Base-by-base conservation (phyloP, 1,284 basidiomycete species). In the Calocybe gambosa region DNA sequence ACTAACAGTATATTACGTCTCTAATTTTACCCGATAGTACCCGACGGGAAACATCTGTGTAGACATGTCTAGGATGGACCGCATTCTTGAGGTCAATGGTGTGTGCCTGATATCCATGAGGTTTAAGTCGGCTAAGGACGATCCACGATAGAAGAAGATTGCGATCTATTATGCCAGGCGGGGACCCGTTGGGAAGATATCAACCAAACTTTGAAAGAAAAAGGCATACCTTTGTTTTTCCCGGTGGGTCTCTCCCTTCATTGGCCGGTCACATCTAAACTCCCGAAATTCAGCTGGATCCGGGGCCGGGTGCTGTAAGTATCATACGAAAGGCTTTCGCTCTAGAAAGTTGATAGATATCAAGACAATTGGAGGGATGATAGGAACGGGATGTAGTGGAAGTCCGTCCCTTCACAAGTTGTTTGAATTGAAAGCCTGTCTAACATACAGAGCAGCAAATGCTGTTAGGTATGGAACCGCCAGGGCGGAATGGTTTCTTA, bases 151-250 rank as follows among this genome's bases (percentile, higher is more conserved):
- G 87, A 84, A 63, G 75, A 76, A 12, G 91, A 96, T 50, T 79
- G 81, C 5, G 91, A 93, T 60, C 70, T 89, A 33, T 71, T 80
- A 8, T 88, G 85, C 48, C 89, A 93, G 65, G 70, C 91, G 31
- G 93, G 93, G 5, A 77, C 85, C 25, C 76, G 81, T 29, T 97
- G 93, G 90, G 90, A 94, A 60, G 87, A 89, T 45, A 78, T 98
- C 47, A 98, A 97, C 58, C 69, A 71, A 16, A 70, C 77, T 7
- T 73, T 96, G 16, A 80, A 78, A 51, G 77, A 82, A 19, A 74
- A 81, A 56, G 84, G 74, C 1, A 80, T 83, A 45, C 76, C 81
- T 0, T 61, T 85, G 6, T 86, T 85, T 62, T 86, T 86, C 55
- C 84, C 83, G 10, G 83, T 84, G 58, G 57, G 74, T 55, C 15